Conservation (phyloP, 2,329 filamentous ascomycete species). For the Pseudocercospora vitis region DNA sequence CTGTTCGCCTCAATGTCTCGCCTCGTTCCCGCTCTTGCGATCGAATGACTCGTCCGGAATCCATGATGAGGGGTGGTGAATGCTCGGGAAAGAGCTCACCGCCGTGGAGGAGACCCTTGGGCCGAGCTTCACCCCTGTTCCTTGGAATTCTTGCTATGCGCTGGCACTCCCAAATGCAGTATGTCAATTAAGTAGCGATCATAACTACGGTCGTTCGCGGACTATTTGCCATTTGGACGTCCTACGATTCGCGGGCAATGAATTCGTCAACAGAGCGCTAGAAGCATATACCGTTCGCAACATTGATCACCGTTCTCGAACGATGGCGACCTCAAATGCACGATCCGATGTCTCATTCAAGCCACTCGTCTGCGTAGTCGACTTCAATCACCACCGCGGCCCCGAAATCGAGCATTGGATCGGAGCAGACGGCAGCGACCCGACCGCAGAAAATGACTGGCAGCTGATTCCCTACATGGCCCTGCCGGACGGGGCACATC, state of each 20-base stretch:
- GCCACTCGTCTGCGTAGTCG: slow-evolving; percentile 53
- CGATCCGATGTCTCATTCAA: slow-evolving; percentile 36
- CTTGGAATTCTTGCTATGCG: neutral
- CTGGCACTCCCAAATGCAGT: slow-evolving; percentile 5
- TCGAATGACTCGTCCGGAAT: neutral
- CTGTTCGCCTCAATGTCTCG: neutral
- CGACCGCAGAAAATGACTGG: slow-evolving; percentile 85
- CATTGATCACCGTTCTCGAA: neutral
- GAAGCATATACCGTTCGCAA: neutral
- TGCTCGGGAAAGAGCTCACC: neutral
- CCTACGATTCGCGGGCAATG: neutral
- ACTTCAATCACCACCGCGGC: slow-evolving; percentile 61
- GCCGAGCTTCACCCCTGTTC: neutral
- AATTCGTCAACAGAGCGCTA: neutral
- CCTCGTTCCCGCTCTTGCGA: too few relatives aligned
- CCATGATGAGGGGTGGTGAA: neutral
- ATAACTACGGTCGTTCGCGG: too few relatives aligned
- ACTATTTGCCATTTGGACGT: too few relatives aligned
- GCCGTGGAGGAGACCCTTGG: neutral
- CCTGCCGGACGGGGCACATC: slow-evolving; percentile 89
- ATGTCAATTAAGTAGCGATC: neutral
- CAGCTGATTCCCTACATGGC: slow-evolving; percentile 93
- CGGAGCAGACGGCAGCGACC: slow-evolving; percentile 73
- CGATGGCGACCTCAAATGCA: slow-evolving; percentile 9
- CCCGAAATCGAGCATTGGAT: slow-evolving; percentile 95